phyloP scores from a whole-genome alignment of 2,329 filamentous ascomycete species.

The Talaromyces pinophilus region DNA sequence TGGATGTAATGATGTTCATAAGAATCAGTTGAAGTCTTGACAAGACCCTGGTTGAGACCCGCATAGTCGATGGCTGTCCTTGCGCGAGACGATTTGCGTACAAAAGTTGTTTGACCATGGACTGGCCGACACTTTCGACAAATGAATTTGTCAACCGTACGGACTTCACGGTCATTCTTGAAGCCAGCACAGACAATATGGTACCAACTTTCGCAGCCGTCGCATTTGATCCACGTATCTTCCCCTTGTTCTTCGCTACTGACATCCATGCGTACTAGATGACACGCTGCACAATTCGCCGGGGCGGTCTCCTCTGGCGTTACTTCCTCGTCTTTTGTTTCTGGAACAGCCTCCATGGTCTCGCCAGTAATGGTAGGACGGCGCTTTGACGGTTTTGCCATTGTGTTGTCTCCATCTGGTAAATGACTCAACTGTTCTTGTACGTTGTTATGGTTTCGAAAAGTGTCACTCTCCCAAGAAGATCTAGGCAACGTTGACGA shows the following conservation, averaged over 20 bases:
- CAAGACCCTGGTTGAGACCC: slow-evolving; percentile 65
- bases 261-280: slow-evolving; percentile 54
- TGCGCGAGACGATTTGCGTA: slow-evolving; percentile 66
- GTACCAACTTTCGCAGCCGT: slow-evolving; percentile 69
- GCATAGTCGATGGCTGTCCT: slow-evolving; percentile 69
- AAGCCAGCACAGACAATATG: slow-evolving; percentile 68
- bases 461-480: slow-evolving; percentile 37
- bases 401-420: background rate
- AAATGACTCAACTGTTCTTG: slow-evolving; percentile 11
- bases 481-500: slow-evolving; percentile 38
- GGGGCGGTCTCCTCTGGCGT: slow-evolving; percentile 35
- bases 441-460: slow-evolving; percentile 25
- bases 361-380: slow-evolving; percentile 1
- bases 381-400: background rate
- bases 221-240: slow-evolving; percentile 65
- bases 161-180: slow-evolving; percentile 63
- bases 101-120: slow-evolving; percentile 65
- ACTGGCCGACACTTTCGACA: slow-evolving; percentile 61
- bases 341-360: slow-evolving; percentile 15
- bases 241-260: slow-evolving; percentile 57
- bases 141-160: slow-evolving; percentile 68
- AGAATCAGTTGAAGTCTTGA: slow-evolving; percentile 65
- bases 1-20: slow-evolving; percentile 69
- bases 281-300: slow-evolving; percentile 60
- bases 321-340: slow-evolving; percentile 32